Evolutionary conservation across 2,329 filamentous ascomycete species (phyloP), one percentile per base, ranked within the genome.

Genomic region (Cladosporium sp.): DNA sequence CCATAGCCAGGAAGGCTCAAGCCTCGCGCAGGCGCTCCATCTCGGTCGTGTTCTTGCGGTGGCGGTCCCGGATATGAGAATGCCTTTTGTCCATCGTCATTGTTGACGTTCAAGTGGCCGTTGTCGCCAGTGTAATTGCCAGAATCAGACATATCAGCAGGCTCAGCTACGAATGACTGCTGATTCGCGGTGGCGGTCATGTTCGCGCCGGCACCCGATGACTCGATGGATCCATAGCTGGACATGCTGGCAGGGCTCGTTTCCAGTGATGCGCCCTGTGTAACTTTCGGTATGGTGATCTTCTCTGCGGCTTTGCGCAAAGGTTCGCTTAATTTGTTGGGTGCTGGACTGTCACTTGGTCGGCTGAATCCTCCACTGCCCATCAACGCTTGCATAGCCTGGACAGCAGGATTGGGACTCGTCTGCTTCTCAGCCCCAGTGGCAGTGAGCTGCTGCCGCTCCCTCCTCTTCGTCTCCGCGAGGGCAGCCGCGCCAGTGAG

Each of bases 31-130:
- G 84, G 81, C 11, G 83, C 82, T 67, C 76, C 79, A 65, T 85
- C 84, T 64, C 80, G 40, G 16, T 56, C 81, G 50, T 84, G 78
- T 71, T 77, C 81, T 62, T 77, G 76, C 44, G 80, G 77, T 67
- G 82, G 79, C n/a, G 86, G 86, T 62, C 86, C 84, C 8, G 87
- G 87, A 74, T 88, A 89, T n/a, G 87, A 88, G 70, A 87, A 86
- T 11, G 87, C 82, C 72, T 87, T 87, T 70, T 82, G 85, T 40
- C 68, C 70, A 21, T 74, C 71, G 29, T 74, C 72, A n/a, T 70
- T 70, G 33, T 67, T 69, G 16, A 72, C 70, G 7, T 67, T 69
- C 12, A 74, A 69, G 44, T 69, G 58, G 6, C 65, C 61, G 58
- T 70, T 67, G 59, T 69, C 67, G 28, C 65, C 62, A 26, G 65